Conservation (phyloP, 2,329 filamentous ascomycete species). For the Aspergillus proliferans region DNA sequence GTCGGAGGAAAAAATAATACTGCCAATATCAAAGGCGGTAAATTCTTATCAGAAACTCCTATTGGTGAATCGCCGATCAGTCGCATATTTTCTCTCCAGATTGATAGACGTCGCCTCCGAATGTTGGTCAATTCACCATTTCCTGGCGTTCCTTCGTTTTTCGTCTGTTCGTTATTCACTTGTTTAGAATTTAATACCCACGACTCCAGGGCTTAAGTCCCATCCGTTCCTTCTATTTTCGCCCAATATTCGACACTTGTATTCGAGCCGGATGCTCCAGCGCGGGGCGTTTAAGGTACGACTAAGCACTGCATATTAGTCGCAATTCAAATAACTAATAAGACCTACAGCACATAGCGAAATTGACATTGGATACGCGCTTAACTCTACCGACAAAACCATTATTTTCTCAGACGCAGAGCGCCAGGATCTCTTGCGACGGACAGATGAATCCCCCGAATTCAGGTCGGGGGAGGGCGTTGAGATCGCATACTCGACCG, state of each 20-base stretch:
- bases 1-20: slow-evolving; percentile 17
- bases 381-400: no score
- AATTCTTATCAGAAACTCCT: slow-evolving; percentile 8
- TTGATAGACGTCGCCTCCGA: not conserved
- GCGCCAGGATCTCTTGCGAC: no score
- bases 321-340: no score
- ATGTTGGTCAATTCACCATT: not conserved
- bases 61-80: slow-evolving; percentile 13
- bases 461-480: no score
- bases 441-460: no score
- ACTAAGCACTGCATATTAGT: no score
- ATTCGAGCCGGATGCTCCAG: not conserved
- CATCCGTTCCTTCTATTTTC: not conserved
- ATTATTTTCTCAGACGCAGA: no score
- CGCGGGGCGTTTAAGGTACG: not conserved
- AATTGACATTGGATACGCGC: no score
- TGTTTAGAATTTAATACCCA: not conserved
- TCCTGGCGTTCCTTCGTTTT: not conserved
- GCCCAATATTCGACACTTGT: not conserved
- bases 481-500: no score
- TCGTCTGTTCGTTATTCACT: not conserved
- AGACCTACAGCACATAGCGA: no score
- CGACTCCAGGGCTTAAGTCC: not conserved
- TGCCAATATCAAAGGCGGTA: slow-evolving; percentile 21
- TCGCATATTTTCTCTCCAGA: not conserved